Evolutionary conservation across 1,284 basidiomycete species (phyloP), one percentile per base, ranked within the genome.

Genomic region (Sanghuangporus sanghuang): DNA sequence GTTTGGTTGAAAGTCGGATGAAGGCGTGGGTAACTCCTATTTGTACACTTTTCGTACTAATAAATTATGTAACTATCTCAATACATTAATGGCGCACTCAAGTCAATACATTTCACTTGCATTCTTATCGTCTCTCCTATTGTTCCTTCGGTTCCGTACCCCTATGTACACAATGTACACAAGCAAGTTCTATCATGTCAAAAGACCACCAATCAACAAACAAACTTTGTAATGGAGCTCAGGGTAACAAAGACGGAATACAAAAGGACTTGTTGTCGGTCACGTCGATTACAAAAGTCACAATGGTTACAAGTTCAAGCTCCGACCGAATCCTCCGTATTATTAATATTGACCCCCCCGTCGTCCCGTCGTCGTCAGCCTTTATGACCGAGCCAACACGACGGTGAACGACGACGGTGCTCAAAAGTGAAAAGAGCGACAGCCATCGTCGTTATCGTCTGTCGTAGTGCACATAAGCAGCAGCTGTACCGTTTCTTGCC

Each of bases 381-480:
- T 54, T 54, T 54, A 54, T 54, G 53, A 54, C 53, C 53, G 32
- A 54, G 12, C 53, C 53, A 32, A 32, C 27, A 54, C 53, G 53
- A 53, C 52, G 23, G 52, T 53, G 52, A 53, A 53, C 52, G 52
- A 54, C 53, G 53, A 54, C 53, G 53, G 32, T 54, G 53, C 32
- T 32, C 53, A 38, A 27, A 54, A 66, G 18, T 74, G 67, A 73
- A 74, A 68, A 69, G 32, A 16, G 77, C 65, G 75, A 74, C 67
- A 76, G 73, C 71, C 78, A 77, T 69, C 76, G 78, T 68, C 69
- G 72, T 46, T 46, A 18, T 68, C 63, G 73, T 54, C 36, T 32
- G 32, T 54, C 53, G 35, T 54, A 54, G 53, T 32, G 53, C 53
- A 54, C 53, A 49, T 49, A 59, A 59, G 46, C 42, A 59, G 8